These are phyloP conservation scores for Papiliotrema flavescens DNA, from an alignment of 1,284 basidiomycete genomes.

Conservation along the genomic window DNA sequence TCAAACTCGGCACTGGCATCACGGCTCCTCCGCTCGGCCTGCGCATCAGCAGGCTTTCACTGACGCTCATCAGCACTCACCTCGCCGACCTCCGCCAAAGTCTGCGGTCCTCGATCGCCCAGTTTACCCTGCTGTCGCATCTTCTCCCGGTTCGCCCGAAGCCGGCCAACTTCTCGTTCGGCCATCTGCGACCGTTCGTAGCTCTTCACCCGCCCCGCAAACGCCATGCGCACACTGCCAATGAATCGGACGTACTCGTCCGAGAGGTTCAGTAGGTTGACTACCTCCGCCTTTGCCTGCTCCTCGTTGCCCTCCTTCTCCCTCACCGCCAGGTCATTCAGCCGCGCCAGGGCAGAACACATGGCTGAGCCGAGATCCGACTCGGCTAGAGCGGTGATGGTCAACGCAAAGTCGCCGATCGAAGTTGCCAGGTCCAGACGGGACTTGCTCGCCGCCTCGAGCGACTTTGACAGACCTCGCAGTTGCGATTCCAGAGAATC, in stretches of 20 bases:
- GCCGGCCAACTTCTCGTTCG: constrained; percentile 69
- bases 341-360: constrained; percentile 60
- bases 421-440: constrained; percentile 67
- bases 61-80: constrained; percentile 48
- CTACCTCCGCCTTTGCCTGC: constrained; percentile 73
- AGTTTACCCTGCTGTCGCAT: constrained; percentile 68
- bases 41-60: neutral
- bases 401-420: constrained; percentile 68
- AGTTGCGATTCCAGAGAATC: constrained; percentile 88
- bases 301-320: constrained; percentile 66
- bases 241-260: constrained; percentile 93
- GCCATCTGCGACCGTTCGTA: constrained; percentile 75
- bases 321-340: constrained; percentile 69
- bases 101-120: constrained; percentile 26
- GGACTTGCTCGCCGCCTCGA: constrained; percentile 76
- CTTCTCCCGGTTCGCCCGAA: constrained; percentile 73
- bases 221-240: constrained; percentile 81
- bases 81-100: constrained; percentile 73
- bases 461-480: constrained; percentile 75
- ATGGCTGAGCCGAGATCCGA: constrained; percentile 74
- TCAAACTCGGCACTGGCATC: constrained; percentile 86
- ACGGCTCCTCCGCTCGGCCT: constrained; percentile 78
- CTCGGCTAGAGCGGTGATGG: constrained; percentile 62
- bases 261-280: constrained; percentile 67
- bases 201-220: constrained; percentile 76